Base-by-base conservation (phyloP, 169 alveolate genomes). In the Besnoitia besnoiti region DNA sequence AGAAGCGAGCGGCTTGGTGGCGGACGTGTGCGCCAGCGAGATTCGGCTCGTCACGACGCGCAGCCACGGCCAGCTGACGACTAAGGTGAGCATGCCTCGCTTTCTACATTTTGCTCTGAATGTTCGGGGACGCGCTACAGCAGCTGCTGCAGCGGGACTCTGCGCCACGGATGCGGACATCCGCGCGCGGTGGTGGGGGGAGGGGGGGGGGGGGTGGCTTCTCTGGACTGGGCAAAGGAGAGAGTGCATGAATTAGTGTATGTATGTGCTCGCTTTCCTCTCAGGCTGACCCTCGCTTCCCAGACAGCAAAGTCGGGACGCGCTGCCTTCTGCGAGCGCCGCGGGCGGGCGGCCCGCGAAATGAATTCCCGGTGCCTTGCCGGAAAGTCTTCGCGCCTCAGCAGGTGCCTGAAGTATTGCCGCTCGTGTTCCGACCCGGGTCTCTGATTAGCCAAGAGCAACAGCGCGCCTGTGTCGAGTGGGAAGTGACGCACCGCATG, bases 361-460 rank as follows among this genome's bases (percentile, higher is more conserved):
- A 21, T 30, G 82, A 42, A n/a, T 37, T 35, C 39, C 14, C 82
- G 0, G 46, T 73, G 47, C 39, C 46, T 24, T 73, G 82, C n/a
- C 82, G 82, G 82, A 73, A 73, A 19, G 82, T 35, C 44, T 73
- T 73, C n/a, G 82, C 82, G 24, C 82, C 82, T 7, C 82, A 73
- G n/a, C 19, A 35, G 16, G 46, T 37, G 5, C 47, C 82, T 19
- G 82, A 73, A 73, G 82, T 73, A 0, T 10, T 73, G 47, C 82
- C 82, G 14, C 82, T 73, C 47, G 46, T 73, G 10, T 35, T 73
- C 82, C 47, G 46, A 19, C 82, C 82, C 12, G 67, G 67, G 7
- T 55, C 67, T 3, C 67, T 55, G 67, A 55, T 55, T 16, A 55
- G 67, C 27, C 67, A 55, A 55, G 67, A 55, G 67, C 67, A 55